Conservation (phyloP, 2,329 filamentous ascomycete genomes). For the Claviceps humidiphila region DNA sequence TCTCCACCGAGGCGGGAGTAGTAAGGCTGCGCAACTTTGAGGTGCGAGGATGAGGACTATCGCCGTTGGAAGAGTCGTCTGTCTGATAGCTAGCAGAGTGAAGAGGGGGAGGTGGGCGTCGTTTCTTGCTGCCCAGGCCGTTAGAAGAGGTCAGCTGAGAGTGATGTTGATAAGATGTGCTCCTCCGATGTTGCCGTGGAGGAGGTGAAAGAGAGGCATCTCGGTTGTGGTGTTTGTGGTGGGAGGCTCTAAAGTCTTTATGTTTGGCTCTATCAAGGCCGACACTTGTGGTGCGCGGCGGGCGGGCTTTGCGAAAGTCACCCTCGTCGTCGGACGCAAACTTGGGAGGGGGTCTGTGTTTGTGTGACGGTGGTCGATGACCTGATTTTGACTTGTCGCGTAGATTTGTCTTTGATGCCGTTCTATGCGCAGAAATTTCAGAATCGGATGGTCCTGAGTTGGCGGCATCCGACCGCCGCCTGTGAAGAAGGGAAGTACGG, state of each 20-base stretch:
- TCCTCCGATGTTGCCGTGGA: constrained; percentile 45
- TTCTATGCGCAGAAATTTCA: constrained; percentile 31
- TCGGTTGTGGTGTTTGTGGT: constrained; percentile 20
- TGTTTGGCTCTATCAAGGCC: constrained; percentile 22
- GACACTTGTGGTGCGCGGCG: constrained; percentile 36
- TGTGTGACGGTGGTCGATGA: constrained; percentile 34
- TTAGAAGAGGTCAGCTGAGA: constrained; percentile 34
- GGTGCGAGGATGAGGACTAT: constrained; percentile 44
- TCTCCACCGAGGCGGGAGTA: constrained; percentile 42
- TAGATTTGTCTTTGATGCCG: constrained; percentile 28
- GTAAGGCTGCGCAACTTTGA: constrained; percentile 43
- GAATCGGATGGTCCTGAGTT: constrained; percentile 37
- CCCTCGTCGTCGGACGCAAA: constrained; percentile 45
- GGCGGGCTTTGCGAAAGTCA: constrained; percentile 39
- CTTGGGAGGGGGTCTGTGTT: constrained; percentile 39
- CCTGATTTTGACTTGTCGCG: constrained; percentile 35
- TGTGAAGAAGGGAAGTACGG: constrained; percentile 18
- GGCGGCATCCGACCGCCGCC: constrained; percentile 24
- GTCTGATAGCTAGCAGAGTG: constrained; percentile 53
- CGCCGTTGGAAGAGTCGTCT: constrained; percentile 51
- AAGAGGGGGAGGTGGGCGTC: constrained; percentile 46
- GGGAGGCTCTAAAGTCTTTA: constrained; percentile 20
- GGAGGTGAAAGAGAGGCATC: constrained; percentile 47
- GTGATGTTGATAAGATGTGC: constrained; percentile 49
- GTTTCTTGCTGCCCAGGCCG: constrained; percentile 46